Evolutionary conservation across 2,329 filamentous ascomycete species (phyloP).

Genomic region (Cladophialophora chaetospira): DNA sequence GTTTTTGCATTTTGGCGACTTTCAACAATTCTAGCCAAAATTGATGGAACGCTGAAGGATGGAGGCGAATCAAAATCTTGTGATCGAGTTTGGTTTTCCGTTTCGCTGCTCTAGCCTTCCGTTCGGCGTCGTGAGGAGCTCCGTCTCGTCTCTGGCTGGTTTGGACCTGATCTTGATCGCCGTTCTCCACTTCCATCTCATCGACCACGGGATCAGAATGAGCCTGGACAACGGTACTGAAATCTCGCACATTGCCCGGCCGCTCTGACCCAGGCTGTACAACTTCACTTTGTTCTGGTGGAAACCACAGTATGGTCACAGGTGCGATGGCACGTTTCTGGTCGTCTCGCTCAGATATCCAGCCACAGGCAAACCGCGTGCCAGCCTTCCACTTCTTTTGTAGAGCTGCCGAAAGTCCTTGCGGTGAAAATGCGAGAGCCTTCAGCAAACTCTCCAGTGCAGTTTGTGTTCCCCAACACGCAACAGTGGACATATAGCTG

Average conservation of each 20-base stretch:
- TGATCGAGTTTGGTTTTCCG: slow-evolving; percentile 45
- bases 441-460: slow-evolving; percentile 69
- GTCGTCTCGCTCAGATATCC: slow-evolving; percentile 59
- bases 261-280: neutral
- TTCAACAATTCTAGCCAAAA: slow-evolving; percentile 64
- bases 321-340: slow-evolving; percentile 66
- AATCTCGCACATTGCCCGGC: neutral
- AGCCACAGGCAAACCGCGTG: slow-evolving; percentile 59
- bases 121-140: neutral
- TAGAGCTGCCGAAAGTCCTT: slow-evolving; percentile 63
- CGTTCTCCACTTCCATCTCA: slow-evolving; percentile 2
- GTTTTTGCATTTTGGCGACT: slow-evolving; percentile 62
- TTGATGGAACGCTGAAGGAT: slow-evolving; percentile 73
- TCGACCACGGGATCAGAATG: neutral
- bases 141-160: neutral
- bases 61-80: slow-evolving; percentile 70
- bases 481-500: slow-evolving; percentile 89
- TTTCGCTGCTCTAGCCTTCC: neutral
- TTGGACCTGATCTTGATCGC: neutral
- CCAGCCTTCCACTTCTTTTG: slow-evolving; percentile 72
- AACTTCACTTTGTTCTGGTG: slow-evolving; percentile 32
- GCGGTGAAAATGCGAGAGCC: slow-evolving; percentile 62
- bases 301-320: slow-evolving; percentile 70
- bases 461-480: slow-evolving; percentile 66
- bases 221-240: neutral